Conservation (phyloP, 2,329 filamentous ascomycete species). For the Curvularia hawaiiensis region DNA sequence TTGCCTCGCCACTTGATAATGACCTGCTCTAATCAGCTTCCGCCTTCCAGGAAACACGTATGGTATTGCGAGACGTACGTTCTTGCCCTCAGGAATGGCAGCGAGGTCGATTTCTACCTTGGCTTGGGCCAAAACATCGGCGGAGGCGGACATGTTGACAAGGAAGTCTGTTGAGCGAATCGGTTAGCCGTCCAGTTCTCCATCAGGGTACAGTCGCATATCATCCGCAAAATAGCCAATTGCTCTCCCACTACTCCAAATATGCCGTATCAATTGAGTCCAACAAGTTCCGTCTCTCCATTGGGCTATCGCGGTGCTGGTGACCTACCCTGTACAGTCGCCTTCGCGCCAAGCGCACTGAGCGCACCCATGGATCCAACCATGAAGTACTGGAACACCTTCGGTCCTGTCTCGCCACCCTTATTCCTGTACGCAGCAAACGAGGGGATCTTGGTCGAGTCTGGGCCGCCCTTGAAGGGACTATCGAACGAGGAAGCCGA, state of each 20-base stretch:
- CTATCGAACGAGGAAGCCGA: slow-evolving; percentile 55
- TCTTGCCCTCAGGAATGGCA: slow-evolving; percentile 98
- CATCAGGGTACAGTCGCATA: slow-evolving; percentile 32
- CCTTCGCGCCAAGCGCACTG: slow-evolving; percentile 92
- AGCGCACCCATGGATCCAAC: slow-evolving; percentile 93
- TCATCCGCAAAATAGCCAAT: slow-evolving; percentile 43
- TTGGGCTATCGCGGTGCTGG: slow-evolving; percentile 10
- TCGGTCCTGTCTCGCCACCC: slow-evolving; percentile 71
- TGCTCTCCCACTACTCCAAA: slow-evolving; percentile 21
- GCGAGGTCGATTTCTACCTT: slow-evolving; percentile 97
- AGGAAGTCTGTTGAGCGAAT: slow-evolving; percentile 78
- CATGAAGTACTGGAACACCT: slow-evolving; percentile 98
- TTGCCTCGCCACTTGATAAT: slow-evolving; percentile 99
- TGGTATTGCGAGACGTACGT: slow-evolving; percentile 66
- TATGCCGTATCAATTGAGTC: slow-evolving; percentile 1
- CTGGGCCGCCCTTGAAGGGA: slow-evolving; percentile 61
- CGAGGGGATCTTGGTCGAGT: slow-evolving; percentile 76
- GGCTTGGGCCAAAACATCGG: slow-evolving; percentile 97
- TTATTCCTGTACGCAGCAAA: slow-evolving; percentile 87
- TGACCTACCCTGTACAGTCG: slow-evolving; percentile 89
- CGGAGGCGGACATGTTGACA: slow-evolving; percentile 99
- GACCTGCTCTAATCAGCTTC: slow-evolving; percentile 61
- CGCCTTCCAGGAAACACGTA: not conserved
- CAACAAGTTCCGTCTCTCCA: slow-evolving; percentile 14
- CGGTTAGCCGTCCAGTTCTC: slow-evolving; percentile 35